Evolutionary conservation across 2,329 filamentous ascomycete species (phyloP).

Genomic region (Paraphaeosphaeria minitans): DNA sequence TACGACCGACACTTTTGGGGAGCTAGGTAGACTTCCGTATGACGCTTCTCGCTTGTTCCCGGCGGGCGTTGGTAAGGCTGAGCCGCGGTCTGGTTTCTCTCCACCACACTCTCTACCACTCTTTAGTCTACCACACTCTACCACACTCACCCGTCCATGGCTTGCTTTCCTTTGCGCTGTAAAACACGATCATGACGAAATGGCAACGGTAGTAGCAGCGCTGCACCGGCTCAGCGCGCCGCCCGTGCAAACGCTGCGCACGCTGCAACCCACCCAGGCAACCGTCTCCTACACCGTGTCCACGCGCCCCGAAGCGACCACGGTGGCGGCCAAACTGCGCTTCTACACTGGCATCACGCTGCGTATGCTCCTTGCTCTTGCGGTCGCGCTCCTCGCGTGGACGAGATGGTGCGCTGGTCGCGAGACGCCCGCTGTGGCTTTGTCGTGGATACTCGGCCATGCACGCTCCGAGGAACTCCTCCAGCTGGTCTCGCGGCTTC

Average conservation of each 20-base stretch:
- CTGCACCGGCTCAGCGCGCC: conserved; percentile 36
- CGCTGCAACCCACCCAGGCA: conserved; percentile 66
- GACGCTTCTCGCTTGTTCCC: conserved; percentile 24
- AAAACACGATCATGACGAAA: conserved; percentile 11
- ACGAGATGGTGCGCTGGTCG: conserved; percentile 27
- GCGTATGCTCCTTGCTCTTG: conserved; percentile 51
- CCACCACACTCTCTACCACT: not conserved
- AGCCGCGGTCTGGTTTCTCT: conserved; percentile 19
- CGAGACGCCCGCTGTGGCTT: conserved; percentile 5
- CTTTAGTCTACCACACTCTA: too few relatives aligned
- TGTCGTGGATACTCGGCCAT: conserved; percentile 15
- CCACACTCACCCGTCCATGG: too few relatives aligned
- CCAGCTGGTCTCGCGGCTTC: conserved; percentile 45
- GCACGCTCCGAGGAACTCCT: conserved; percentile 29
- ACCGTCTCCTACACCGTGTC: conserved; percentile 94
- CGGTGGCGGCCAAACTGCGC: conserved; percentile 52
- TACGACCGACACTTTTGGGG: not conserved
- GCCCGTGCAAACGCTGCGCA: conserved; percentile 30
- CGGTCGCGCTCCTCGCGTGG: conserved; percentile 47
- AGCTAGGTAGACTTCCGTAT: too few relatives aligned
- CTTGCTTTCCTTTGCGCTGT: not conserved
- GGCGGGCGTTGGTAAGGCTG: conserved; percentile 14
- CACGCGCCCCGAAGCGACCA: conserved; percentile 65
- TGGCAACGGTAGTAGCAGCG: conserved; percentile 25
- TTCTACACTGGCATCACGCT: conserved; percentile 53